Percentiles rank a stretch among this genome's conserved stretches.
phyloP scores from a whole-genome alignment of 2,329 filamentous ascomycete genomes.

The Epichloe festucae region DNA sequence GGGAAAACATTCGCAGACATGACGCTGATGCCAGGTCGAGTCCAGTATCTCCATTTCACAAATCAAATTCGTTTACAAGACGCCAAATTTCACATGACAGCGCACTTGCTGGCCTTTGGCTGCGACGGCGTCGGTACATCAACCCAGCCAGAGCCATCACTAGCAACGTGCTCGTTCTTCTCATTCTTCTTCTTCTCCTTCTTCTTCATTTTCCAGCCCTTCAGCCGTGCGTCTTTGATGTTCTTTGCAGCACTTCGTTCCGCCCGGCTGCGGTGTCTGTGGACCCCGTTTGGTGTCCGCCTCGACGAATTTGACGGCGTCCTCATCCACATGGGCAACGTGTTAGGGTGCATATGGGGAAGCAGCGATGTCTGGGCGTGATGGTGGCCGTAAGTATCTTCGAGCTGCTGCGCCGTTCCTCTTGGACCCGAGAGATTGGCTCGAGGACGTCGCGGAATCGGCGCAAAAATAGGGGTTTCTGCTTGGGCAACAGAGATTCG shows the following conservation, averaged over 20 bases:
- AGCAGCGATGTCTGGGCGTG: slow-evolving; percentile 9
- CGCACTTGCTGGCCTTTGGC: slow-evolving; percentile 33
- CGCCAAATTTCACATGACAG: slow-evolving; percentile 31
- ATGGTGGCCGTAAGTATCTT: slow-evolving; percentile 37
- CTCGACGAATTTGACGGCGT: slow-evolving; percentile 20
- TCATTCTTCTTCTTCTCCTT: slow-evolving; percentile 25
- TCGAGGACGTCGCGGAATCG: slow-evolving; percentile 38
- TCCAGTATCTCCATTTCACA: neutral
- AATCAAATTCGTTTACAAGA: no score
- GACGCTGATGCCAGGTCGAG: neutral
- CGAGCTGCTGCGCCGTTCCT: slow-evolving; percentile 38
- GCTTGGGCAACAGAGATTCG: slow-evolving; percentile 19
- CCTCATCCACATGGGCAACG: slow-evolving; percentile 22
- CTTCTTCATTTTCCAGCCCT: slow-evolving; percentile 39
- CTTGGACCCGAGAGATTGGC: slow-evolving; percentile 20
- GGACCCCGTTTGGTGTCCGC: slow-evolving; percentile 30
- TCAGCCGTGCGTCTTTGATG: slow-evolving; percentile 45
- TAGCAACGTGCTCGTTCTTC: slow-evolving; percentile 15
- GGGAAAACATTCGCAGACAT: neutral
- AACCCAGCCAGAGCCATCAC: slow-evolving; percentile 38
- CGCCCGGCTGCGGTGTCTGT: slow-evolving; percentile 39
- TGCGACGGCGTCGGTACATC: slow-evolving; percentile 28
- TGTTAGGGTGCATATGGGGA: slow-evolving; percentile 6
- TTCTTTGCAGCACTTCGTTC: slow-evolving; percentile 50
- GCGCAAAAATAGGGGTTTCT: slow-evolving; percentile 38